Conservation (phyloP, 2,329 filamentous ascomycete species). For the Pseudovirgaria hyperparasitica region DNA sequence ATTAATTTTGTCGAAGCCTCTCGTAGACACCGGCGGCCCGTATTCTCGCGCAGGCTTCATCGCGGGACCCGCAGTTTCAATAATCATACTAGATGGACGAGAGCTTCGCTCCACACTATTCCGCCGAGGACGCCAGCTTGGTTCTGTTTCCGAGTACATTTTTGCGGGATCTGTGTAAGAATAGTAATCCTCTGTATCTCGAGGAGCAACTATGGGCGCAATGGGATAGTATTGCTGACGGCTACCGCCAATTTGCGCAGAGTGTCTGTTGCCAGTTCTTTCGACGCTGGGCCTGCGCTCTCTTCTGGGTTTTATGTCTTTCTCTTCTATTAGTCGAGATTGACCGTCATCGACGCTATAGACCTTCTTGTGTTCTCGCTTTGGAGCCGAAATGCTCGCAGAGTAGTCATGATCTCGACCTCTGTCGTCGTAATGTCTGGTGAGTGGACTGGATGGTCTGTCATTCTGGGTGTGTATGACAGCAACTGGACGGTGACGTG, state of each 20-base stretch:
- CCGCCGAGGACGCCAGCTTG: constrained; percentile 31
- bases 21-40: constrained; percentile 52
- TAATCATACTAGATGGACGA: constrained; percentile 32
- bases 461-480: constrained; percentile 11
- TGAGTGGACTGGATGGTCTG: constrained; percentile 29
- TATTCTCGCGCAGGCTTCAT: constrained; percentile 24
- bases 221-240: constrained; percentile 18
- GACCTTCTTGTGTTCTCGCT: constrained; percentile 31
- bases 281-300: too few relatives aligned
- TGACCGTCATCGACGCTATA: constrained; percentile 36
- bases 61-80: constrained; percentile 19
- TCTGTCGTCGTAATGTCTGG: constrained; percentile 19
- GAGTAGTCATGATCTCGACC: constrained; percentile 27
- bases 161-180: constrained; percentile 37
- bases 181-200: constrained; percentile 27
- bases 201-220: constrained; percentile 5
- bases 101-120: constrained; percentile 31
- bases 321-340: constrained; percentile 8
- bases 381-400: constrained; percentile 12
- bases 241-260: constrained; percentile 18
- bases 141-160: constrained; percentile 39
- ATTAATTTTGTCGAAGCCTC: constrained; percentile 59
- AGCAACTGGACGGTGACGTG: constrained; percentile 15
- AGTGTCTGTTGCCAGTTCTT: constrained; percentile 23
- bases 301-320: neutral